Percentiles rank a stretch among this genome's conserved stretches.
Conservation (phyloP, 192 early-diverging fungal genomes). For the Coemansia sp. region DNA sequence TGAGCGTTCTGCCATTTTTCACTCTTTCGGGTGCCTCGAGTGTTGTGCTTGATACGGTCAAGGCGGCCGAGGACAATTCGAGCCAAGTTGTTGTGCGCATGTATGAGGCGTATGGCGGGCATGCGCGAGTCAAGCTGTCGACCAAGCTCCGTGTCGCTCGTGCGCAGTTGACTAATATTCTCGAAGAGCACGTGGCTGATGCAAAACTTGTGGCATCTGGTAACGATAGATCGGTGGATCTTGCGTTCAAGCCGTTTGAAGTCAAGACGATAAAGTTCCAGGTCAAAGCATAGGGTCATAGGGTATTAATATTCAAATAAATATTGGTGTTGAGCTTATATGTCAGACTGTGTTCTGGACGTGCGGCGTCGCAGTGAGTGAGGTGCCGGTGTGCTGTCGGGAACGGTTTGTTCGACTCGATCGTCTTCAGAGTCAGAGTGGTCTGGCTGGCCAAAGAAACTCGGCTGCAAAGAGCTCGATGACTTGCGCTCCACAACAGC, state of each 20-base stretch:
- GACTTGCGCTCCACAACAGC: not conserved
- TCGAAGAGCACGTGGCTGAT: constrained; percentile 25
- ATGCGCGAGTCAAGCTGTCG: constrained; percentile 20
- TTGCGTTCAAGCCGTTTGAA: constrained; percentile 42
- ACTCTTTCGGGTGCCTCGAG: constrained; percentile 52
- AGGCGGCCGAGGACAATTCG: constrained; percentile 76
- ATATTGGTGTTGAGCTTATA: not conserved
- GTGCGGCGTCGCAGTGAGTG: constrained; percentile 7
- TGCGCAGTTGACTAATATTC: constrained; percentile 35
- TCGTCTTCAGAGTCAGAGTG: not conserved
- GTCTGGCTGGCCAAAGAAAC: constrained; percentile 7
- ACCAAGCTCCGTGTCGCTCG: constrained; percentile 16
- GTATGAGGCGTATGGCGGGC: constrained; percentile 91
- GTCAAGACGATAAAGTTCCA: constrained; percentile 24
- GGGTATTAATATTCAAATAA: not conserved
- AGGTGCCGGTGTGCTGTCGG: not conserved
- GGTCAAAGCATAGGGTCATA: not conserved
- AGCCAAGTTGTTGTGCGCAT: constrained; percentile 77
- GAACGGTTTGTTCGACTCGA: constrained; percentile 7
- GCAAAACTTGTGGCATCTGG: constrained; percentile 3
- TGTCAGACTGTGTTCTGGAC: not conserved
- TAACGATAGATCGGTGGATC: constrained; percentile 6
- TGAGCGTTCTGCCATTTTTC: constrained; percentile 17
- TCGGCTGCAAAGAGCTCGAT: not conserved
- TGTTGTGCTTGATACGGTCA: constrained; percentile 89